Evolutionary conservation across 345 rosid genomes (phyloP), one percentile per base, ranked within the genome.

Genomic region (Syzygium aromaticum): DNA sequence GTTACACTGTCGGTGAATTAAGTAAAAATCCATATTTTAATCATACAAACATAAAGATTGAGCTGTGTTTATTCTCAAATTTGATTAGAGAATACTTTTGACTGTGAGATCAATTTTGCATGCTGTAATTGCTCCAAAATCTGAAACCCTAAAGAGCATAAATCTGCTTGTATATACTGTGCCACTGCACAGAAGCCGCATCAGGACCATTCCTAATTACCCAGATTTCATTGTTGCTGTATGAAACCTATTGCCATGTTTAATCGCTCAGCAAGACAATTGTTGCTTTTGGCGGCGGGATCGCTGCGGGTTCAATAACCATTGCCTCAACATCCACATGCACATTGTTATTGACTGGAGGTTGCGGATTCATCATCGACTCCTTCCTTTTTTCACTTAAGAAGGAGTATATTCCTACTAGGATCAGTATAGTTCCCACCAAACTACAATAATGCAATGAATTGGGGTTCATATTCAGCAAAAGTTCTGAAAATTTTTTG

Each of bases 341-440:
- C n/a, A 23, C 86, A 4, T 53, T 11, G 49, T 33, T 56, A 11
- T 73, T 73, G 80, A 33, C 49, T 53, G 51, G 56, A 30, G n/a
- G 51, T 28, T 19, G 86, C 7, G 54, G 22, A 86, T 43, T 59
- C 86, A 28, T 52, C 52, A 59, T 87, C 46, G 6, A 67, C 86
- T 89, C 94, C 88, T 87, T 89, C 54, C 40, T 78, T 86, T 87
- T 91, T 73, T 92, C 94, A 90, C 90, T 85, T 52, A 93, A 80
- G 84, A 89, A 93, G 46, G 92, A 88, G 90, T 91, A 93, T n/a
- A 93, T 80, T 57, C 95, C 95, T 17, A 52, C 78, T 56, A 92
- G 87, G 83, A 93, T 92, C 82, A 91, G n/a, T 23, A 85, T 53
- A 85, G 87, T 88, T 46, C 94, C 95, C 54, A 90, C 2, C 23